Evolutionary conservation across 257 asterid genomes (phyloP).

Genomic region (Solanum gracilifrons): DNA sequence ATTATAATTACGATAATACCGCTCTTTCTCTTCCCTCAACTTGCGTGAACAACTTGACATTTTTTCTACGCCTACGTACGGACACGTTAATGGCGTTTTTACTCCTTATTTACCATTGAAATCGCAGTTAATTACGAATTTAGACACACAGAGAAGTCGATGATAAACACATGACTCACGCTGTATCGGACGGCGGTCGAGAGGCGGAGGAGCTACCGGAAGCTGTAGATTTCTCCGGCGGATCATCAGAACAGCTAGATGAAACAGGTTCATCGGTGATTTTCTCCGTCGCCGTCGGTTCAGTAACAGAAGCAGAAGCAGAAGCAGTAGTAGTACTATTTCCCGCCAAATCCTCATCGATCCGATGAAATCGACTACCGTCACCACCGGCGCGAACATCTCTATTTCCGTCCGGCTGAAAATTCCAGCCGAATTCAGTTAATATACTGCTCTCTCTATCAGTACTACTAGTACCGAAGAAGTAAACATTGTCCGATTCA

Average conservation of each 20-base stretch:
- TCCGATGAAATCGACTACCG: conserved; percentile 14
- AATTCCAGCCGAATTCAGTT: conserved; percentile 67
- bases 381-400: neutral
- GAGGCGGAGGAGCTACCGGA: conserved; percentile 30
- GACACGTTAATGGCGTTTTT: conserved; percentile 14
- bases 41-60: conserved; percentile 13
- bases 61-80: conserved; percentile 32
- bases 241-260: conserved; percentile 76
- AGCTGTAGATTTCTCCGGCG: conserved; percentile 46
- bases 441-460: conserved; percentile 25
- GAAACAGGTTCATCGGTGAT: conserved; percentile 19
- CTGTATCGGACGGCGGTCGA: conserved; percentile 40
- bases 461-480: conserved; percentile 13
- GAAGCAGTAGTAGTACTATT: neutral
- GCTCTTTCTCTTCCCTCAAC: neutral
- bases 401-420: conserved; percentile 19
- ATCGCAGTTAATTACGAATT: conserved; percentile 7
- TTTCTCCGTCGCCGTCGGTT: conserved; percentile 1
- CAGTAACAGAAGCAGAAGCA: neutral
- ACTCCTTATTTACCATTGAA: neutral
- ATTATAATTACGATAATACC: conserved; percentile 13
- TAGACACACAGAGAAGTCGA: neutral
- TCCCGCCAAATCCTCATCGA: conserved; percentile 26
- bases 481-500: conserved; percentile 20
- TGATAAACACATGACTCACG: conserved; percentile 45